Evolutionary conservation across 2,329 filamentous ascomycete species (phyloP), one percentile per base, ranked within the genome.

Genomic region (Bertia moriformis): DNA sequence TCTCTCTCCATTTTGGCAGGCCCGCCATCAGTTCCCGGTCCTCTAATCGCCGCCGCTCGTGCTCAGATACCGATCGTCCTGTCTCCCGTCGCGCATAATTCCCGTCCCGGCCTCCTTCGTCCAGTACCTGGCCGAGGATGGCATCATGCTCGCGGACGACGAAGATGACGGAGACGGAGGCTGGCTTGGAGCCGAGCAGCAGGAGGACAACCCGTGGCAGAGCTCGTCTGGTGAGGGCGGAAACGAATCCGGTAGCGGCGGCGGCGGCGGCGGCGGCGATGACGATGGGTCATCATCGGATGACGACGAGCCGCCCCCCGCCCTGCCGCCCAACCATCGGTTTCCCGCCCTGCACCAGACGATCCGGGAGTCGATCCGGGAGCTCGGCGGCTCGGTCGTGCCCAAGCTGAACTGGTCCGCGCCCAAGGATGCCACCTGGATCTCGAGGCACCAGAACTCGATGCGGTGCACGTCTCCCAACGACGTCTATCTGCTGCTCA

Each of bases 361-460:
- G 41, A 86, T 98, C 56, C 81, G 79, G 54, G 65, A 73, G 18
- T 83, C 73, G 32, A 95, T 98, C 44, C 60, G 67, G 12, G 82
- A 88, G 49, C 71, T 96, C 1, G 88, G 85, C 14, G 89, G 89
- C 42, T 76, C 79, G 43, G 88, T 94, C 5, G 79, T 83, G 2
- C 91, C 91, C 1, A 98, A 98, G 59, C 65, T 98, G 37, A 96
- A 96, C 63, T 98, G 91, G 91, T 95, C 88, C 4, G 80, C 87
- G 3, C 91, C 91, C 3, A 94, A 95, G 57, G 91, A 98, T 54
- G 91, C 91, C 5, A 85, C 83, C 17, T 95, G 87, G 82, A 95
- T 98, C 58, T 76, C 71, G 60, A 78, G 60, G 61, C 55, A 89
- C 69, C 59, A 78, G 50, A 98, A 98, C 58, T 93, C 84, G 37